These are phyloP conservation scores for Thielaviopsis punctulata DNA, from an alignment of 2,329 filamentous ascomycete genomes.

Conservation along the genomic window DNA sequence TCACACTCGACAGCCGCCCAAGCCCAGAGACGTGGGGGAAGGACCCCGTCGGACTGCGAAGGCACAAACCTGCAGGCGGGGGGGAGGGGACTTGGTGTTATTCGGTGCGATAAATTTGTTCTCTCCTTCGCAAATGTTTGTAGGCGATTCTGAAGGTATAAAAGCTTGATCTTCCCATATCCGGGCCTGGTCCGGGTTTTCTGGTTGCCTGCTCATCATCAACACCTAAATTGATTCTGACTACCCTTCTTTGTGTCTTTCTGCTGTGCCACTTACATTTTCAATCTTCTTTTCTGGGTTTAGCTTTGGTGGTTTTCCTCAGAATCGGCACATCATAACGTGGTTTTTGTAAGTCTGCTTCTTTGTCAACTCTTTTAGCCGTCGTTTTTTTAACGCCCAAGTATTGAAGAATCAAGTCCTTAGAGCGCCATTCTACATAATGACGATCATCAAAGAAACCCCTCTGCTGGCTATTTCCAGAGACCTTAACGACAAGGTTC, in stretches of 20 bases:
- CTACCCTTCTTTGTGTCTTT: background rate
- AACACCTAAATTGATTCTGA: background rate
- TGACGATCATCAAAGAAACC: background rate
- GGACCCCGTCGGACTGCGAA: too few relatives aligned
- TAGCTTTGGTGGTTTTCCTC: background rate
- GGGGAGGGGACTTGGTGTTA: too few relatives aligned
- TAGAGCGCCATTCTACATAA: background rate
- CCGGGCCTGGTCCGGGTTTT: too few relatives aligned
- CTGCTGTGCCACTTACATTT: background rate
- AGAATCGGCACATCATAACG: background rate
- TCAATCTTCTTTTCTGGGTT: background rate
- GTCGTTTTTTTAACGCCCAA: too few relatives aligned
- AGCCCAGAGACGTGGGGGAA: too few relatives aligned
- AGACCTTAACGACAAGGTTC: background rate
- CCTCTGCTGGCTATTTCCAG: background rate
- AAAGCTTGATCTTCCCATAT: background rate
- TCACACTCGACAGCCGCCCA: too few relatives aligned
- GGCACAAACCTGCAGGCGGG: too few relatives aligned
- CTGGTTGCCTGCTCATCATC: too few relatives aligned
- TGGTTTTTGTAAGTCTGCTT: background rate
- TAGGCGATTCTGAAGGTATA: too few relatives aligned
- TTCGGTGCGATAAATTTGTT: too few relatives aligned
- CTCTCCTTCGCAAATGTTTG: too few relatives aligned
- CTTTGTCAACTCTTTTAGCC: too few relatives aligned
- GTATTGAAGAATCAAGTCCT: background rate